A percentile compares a stretch with the other conserved stretches of the same genome.
Evolutionary conservation across 2,329 filamentous ascomycete species (phyloP).

Genomic region (Fusarium sp.): DNA sequence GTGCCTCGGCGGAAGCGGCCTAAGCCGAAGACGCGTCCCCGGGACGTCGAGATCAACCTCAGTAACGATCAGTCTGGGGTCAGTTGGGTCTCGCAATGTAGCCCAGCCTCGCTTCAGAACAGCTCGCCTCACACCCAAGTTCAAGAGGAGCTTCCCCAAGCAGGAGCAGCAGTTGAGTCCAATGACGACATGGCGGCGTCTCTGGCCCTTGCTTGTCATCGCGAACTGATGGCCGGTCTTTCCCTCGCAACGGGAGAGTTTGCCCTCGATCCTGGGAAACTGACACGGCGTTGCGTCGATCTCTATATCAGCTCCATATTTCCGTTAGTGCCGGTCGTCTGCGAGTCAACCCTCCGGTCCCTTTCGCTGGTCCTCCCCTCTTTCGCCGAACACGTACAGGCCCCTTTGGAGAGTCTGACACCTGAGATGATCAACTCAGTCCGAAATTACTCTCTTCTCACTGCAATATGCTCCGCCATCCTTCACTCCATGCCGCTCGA

Average conservation of each 20-base stretch:
- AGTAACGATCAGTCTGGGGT: background rate
- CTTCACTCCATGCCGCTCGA: background rate
- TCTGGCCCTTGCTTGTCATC: background rate
- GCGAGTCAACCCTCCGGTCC: background rate
- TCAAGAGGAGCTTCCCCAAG: background rate
- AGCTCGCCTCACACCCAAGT: background rate
- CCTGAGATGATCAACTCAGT: background rate
- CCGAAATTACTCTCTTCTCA: background rate
- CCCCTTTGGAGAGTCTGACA: background rate
- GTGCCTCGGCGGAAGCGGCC: slow-evolving; percentile 11
- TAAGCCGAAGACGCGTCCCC: slow-evolving; percentile 1
- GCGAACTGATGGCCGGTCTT: background rate
- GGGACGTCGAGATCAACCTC: background rate
- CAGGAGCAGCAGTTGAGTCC: background rate
- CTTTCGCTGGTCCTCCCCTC: background rate
- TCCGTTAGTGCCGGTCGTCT: background rate
- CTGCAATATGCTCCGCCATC: background rate
- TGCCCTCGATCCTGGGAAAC: background rate
- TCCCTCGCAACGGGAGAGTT: background rate
- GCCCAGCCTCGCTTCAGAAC: background rate
- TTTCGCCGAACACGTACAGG: background rate
- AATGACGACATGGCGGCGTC: background rate
- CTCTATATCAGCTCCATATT: background rate
- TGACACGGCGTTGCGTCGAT: background rate
- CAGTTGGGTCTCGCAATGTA: background rate